Base-by-base conservation (phyloP, 2,329 filamentous ascomycete species). In the Aspergillus sp. region DNA sequence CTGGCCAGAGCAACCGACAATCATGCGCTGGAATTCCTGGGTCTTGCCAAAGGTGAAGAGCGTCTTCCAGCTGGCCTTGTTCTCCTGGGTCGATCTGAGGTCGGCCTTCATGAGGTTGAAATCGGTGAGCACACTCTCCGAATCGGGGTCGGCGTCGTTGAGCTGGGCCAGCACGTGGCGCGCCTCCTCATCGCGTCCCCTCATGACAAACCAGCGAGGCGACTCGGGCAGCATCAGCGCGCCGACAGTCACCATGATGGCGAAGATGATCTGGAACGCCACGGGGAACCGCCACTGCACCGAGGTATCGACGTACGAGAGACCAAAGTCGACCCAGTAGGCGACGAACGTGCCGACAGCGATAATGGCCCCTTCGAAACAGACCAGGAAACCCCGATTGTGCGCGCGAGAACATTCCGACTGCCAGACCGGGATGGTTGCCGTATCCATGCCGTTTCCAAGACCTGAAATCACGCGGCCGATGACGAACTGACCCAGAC, bases 191-290 rank as follows among this genome's bases (percentile, higher is more conserved):
- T 78, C 71, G 32, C 69, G 63, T 10, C 75, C 77, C 45, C 74
- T 73, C 45, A 75, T 63, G 12, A 81, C 70, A 17, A 81, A 66
- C 74, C 76, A 80, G 33, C 77, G 67, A 7, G 78, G 78, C 0
- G 74, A 78, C 48, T 81, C 78, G 7, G 77, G 77, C 1, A 79
- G 63, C 15, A 57, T 33, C 0, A 60, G 7, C 20, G 52, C 58
- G 33, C 61, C 61, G 7, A 27, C 2, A n/a, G 44, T 48, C 19
- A 61, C 55, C 4, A 55, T 19, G 3, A 62, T 4, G 7, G 55
- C 74, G 39, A 75, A 68, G 46, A 75, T 39, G n/a, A 74, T 60
- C 51, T 77, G 73, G 51, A 77, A 68, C 2, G 71, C 73, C 2
- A 77, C 57, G 35, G 74, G 66, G 52, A 75, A 70, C 27, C 74